Evolutionary conservation across 495 filamentous ascomycete genomes (phyloP).

Genomic region (Hypomontagnella monticulosa): DNA sequence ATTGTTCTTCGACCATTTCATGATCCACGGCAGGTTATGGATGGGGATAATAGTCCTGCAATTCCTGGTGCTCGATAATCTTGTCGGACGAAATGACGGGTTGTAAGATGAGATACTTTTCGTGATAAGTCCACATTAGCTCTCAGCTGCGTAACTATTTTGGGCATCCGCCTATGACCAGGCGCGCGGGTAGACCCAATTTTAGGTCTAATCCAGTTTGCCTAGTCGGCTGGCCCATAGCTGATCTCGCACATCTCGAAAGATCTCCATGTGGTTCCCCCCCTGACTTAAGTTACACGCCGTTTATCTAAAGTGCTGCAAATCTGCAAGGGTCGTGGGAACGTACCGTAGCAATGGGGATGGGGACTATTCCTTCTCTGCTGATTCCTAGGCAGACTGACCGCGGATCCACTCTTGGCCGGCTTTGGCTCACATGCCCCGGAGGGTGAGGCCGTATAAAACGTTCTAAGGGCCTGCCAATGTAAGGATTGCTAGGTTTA

Average conservation of each 20-base stretch:
- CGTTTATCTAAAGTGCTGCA: conserved; percentile 11
- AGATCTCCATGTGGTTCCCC: conserved; percentile 25
- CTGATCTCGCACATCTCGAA: conserved; percentile 23
- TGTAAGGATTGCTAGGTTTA: conserved; percentile 16
- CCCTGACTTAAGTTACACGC: conserved; percentile 33
- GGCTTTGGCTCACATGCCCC: conserved; percentile 21
- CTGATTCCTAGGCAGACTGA: conserved; percentile 8
- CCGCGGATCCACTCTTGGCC: conserved; percentile 17
- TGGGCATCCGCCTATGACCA: conserved; percentile 22
- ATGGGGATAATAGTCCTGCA: conserved; percentile 7
- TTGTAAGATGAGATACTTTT: conserved; percentile 22
- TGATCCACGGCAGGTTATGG: not conserved
- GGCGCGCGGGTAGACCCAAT: conserved; percentile 29
- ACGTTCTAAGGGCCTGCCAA: conserved; percentile 29
- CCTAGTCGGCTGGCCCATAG: conserved; percentile 19
- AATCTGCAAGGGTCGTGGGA: conserved; percentile 27
- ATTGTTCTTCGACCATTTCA: not conserved
- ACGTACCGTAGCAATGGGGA: conserved; percentile 30
- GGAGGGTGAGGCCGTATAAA: conserved; percentile 33
- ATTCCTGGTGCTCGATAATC: not conserved
- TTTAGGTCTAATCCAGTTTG: conserved; percentile 29
- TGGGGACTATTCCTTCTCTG: conserved; percentile 32
- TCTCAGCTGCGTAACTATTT: conserved; percentile 29
- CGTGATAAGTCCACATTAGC: conserved; percentile 16
- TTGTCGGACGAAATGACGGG: conserved; percentile 12